Evolutionary conservation across 208 protist genomes (phyloP), one percentile per base, ranked within the genome.

Genomic region (Leishmania guyanensis): DNA sequence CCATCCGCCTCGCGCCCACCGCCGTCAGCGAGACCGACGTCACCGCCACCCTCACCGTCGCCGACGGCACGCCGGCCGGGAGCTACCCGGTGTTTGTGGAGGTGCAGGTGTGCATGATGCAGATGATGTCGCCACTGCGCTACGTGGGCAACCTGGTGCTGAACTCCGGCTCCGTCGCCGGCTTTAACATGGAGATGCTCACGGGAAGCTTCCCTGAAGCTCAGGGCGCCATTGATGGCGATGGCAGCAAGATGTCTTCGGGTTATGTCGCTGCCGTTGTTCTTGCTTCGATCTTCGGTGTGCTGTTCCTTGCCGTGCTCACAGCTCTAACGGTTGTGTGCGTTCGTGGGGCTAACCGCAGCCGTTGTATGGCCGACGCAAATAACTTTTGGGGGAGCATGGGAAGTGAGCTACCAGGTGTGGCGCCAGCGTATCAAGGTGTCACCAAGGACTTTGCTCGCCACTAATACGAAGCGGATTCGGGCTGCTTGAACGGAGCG

Each of bases 51-150:
- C 80, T 90, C 20, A 33, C 75, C 48, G 78, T 82, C 20, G 66
- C 51, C 48, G 39, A 48, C 20, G 39, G 16, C 39, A 54, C 36
- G 46, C 66, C 77, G 22, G 60, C 54, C 12, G 81, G 82, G 22
- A 81, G 26, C 48, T 89, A 86, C 53, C 81, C 79, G n/a, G 68
- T 86, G 66, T 89, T 79, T 72, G 80, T 79, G 58, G 51, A 68
- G 53, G 43, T 86, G 48, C 85, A 88, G 78, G 85, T 85, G 64
- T 86, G 81, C 76, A 53, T 43, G 43, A 83, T 72, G 68, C 39
- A 36, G 4, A 88, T 86, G 85, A 77, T 81, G 81, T 86, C 81
- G 60, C 85, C 85, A 29, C 58, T 75, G 5, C 53, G 58, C 48
- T 78, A 77, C n/a, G 79, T 86, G 17, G 85, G 85, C 60, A 83